Conservation (phyloP, 2,329 filamentous ascomycete species). For the Calonectria pauciramosa region DNA sequence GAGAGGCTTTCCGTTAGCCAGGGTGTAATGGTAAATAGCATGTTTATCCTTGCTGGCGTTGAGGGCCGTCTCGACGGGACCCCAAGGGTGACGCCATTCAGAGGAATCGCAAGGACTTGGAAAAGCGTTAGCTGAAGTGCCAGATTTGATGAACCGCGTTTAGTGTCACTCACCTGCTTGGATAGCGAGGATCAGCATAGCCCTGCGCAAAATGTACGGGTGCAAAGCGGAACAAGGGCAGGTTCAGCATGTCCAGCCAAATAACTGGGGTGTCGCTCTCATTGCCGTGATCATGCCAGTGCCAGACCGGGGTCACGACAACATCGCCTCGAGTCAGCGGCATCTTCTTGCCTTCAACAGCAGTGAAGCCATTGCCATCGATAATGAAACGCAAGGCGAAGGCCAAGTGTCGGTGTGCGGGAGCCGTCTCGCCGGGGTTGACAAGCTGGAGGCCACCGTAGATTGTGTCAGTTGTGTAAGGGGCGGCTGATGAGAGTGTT, state of each 20-base stretch:
- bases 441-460: conserved; percentile 71
- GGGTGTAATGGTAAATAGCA: conserved; percentile 54
- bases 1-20: conserved; percentile 47
- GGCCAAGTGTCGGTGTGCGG: conserved; percentile 68
- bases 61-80: conserved; percentile 54
- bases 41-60: conserved; percentile 48
- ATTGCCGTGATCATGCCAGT: conserved; percentile 73
- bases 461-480: conserved; percentile 63
- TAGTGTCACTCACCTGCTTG: conserved; percentile 54
- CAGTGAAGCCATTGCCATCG: conserved; percentile 69
- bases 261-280: conserved; percentile 67
- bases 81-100: conserved; percentile 61
- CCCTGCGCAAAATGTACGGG: conserved; percentile 69
- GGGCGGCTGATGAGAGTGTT: conserved; percentile 54
- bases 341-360: conserved; percentile 67
- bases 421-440: conserved; percentile 67
- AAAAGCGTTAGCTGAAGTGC: background rate
- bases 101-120: conserved; percentile 50
- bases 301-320: conserved; percentile 70
- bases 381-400: conserved; percentile 72
- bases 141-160: background rate
- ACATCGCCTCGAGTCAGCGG: conserved; percentile 66
- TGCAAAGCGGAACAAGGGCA: conserved; percentile 64
- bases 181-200: conserved; percentile 62
- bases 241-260: conserved; percentile 70